A percentile compares a stretch with the other conserved stretches of the same genome.
Evolutionary conservation across 805 yeast species (phyloP).

Genomic region (Starmerella ratchasimensis): DNA sequence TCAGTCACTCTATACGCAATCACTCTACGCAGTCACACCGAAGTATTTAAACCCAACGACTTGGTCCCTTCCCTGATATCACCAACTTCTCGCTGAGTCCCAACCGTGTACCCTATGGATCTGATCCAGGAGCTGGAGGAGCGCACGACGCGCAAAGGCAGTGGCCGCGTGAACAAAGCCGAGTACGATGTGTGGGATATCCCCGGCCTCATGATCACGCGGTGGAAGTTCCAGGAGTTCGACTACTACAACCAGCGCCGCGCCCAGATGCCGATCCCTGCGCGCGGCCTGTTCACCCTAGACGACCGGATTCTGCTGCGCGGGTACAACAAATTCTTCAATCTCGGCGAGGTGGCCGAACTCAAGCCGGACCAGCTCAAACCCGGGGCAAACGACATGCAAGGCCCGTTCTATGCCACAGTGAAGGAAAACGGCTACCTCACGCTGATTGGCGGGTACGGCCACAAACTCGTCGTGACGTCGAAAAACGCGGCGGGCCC

Average conservation of each 20-base stretch:
- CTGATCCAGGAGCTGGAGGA: neutral
- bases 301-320: slow-evolving; percentile 44
- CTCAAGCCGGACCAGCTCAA: slow-evolving; percentile 40
- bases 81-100: no score
- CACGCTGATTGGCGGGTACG: slow-evolving; percentile 61
- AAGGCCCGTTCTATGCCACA: slow-evolving; percentile 70
- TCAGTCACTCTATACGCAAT: no score
- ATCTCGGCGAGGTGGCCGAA: slow-evolving; percentile 45
- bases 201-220: slow-evolving; percentile 20
- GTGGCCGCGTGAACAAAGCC: slow-evolving; percentile 16
- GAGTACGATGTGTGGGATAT: slow-evolving; percentile 21
- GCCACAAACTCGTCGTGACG: slow-evolving; percentile 72
- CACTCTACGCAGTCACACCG: no score
- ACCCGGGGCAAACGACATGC: slow-evolving; percentile 30
- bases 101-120: no score
- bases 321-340: slow-evolving; percentile 93
- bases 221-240: slow-evolving; percentile 87
- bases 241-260: slow-evolving; percentile 47
- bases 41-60: no score
- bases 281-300: slow-evolving; percentile 69
- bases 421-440: slow-evolving; percentile 92
- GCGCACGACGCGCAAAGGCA: neutral
- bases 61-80: no score
- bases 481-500: slow-evolving; percentile 83
- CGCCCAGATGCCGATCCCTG: slow-evolving; percentile 49